Percentiles rank a stretch among this genome's conserved stretches.
phyloP scores from a whole-genome alignment of 306 rosid genomes.

The Medicago lupulina region DNA sequence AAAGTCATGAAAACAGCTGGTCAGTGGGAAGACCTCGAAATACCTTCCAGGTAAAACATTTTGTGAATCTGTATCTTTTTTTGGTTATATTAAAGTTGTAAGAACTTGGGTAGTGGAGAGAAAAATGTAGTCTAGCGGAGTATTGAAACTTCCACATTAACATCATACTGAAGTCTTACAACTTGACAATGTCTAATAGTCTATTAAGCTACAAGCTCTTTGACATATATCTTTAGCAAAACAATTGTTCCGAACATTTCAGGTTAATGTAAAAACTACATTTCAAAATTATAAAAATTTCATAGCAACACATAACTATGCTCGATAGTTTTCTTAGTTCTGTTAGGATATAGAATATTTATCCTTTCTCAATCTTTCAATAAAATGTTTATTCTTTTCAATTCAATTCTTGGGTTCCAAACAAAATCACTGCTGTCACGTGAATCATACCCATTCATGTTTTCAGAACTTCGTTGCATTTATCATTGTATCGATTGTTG shows the following conservation, averaged over 20 bases:
- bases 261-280: constrained; percentile 13
- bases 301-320: constrained; percentile 12
- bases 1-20: constrained; percentile 64
- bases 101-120: not conserved
- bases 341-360: not conserved
- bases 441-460: constrained; percentile 7
- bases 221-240: constrained; percentile 25
- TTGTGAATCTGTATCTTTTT: not conserved
- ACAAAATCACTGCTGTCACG: constrained; percentile 1
- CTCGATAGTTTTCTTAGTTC: constrained; percentile 6
- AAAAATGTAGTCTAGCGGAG: not conserved
- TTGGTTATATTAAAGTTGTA: not conserved
- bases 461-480: constrained; percentile 14
- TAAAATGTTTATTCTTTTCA: not conserved
- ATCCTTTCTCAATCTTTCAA: not conserved
- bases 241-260: constrained; percentile 1
- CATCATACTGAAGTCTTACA: not conserved
- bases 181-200: not conserved
- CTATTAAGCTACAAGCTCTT: not conserved
- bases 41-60: constrained; percentile 70
- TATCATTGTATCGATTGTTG: constrained; percentile 27
- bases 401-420: not conserved
- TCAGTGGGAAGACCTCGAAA: constrained; percentile 72
- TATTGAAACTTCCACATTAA: constrained; percentile 20
- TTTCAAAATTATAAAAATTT: constrained; percentile 4